These are phyloP conservation scores for Cicer cuneatum DNA, from an alignment of 306 rosid species.

Conservation along the genomic window DNA sequence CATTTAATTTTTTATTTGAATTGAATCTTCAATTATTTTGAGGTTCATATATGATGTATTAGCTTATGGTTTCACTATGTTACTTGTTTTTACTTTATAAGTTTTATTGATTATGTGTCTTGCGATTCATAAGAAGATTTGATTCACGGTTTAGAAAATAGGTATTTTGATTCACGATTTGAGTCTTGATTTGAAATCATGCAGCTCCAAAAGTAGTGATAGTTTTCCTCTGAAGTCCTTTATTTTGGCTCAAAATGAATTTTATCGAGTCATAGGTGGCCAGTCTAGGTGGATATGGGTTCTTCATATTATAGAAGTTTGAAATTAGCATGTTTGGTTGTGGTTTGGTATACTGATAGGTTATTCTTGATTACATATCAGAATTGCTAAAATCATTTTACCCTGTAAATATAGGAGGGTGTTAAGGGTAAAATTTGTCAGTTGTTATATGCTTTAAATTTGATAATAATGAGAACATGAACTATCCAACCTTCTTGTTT, in stretches of 20 bases:
- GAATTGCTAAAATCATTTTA: background rate
- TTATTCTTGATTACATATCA: constrained; percentile 21
- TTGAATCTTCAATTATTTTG: constrained; percentile 8
- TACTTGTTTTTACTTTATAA: background rate
- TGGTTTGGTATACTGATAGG: constrained; percentile 4
- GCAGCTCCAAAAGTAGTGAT: background rate
- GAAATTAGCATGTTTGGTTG: background rate
- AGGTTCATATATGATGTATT: background rate
- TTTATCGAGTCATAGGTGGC: constrained; percentile 3
- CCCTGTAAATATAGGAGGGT: background rate
- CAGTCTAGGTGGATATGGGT: constrained; percentile 19
- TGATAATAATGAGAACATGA: constrained; percentile 4
- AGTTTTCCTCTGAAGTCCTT: constrained; percentile 12
- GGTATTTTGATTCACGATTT: background rate
- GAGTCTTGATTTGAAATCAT: background rate
- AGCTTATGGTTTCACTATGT: background rate
- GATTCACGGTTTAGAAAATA: background rate
- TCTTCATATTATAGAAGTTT: constrained; percentile 3
- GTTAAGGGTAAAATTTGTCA: background rate
- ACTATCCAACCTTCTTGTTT: constrained; percentile 25
- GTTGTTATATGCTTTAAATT: background rate
- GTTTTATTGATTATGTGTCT: background rate
- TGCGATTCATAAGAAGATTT: background rate
- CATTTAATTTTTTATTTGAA: background rate
- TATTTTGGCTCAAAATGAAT: constrained; percentile 19